Percentiles rank a stretch among this genome's conserved stretches.
Conservation (phyloP, 2,329 filamentous ascomycete species). For the Phialophora tarda region DNA sequence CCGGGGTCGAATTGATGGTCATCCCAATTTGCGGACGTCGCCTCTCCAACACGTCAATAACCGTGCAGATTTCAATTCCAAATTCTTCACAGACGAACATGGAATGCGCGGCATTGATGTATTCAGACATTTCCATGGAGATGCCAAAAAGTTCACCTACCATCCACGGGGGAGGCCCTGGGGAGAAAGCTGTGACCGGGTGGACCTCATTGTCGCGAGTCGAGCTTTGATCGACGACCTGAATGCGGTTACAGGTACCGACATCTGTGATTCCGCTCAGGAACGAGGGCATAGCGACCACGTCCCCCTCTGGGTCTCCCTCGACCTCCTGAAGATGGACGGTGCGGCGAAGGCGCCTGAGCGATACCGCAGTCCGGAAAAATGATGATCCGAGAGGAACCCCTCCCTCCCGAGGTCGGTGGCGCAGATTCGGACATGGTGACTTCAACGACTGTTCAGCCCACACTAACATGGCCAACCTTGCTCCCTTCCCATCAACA, state of each 20-base stretch:
- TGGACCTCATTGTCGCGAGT: conserved; percentile 59
- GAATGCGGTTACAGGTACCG: conserved; percentile 43
- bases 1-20: conserved; percentile 50
- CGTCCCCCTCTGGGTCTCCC: conserved; percentile 56
- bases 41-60: conserved; percentile 58
- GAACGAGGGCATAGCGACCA: conserved; percentile 62
- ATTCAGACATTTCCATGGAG: conserved; percentile 54
- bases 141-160: conserved; percentile 57
- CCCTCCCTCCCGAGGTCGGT: background rate
- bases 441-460: background rate
- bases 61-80: conserved; percentile 57
- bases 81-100: conserved; percentile 50
- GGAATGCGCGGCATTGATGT: conserved; percentile 53
- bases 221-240: conserved; percentile 48
- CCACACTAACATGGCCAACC: background rate
- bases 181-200: conserved; percentile 60
- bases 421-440: background rate
- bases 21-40: conserved; percentile 54
- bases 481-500: background rate
- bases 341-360: background rate
- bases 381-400: background rate
- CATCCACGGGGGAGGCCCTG: conserved; percentile 52
- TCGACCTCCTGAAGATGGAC: conserved; percentile 29
- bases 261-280: conserved; percentile 49
- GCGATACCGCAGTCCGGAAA: background rate